phyloP scores from a whole-genome alignment of 1,284 basidiomycete genomes.

The Apiotrichum gamsii region DNA sequence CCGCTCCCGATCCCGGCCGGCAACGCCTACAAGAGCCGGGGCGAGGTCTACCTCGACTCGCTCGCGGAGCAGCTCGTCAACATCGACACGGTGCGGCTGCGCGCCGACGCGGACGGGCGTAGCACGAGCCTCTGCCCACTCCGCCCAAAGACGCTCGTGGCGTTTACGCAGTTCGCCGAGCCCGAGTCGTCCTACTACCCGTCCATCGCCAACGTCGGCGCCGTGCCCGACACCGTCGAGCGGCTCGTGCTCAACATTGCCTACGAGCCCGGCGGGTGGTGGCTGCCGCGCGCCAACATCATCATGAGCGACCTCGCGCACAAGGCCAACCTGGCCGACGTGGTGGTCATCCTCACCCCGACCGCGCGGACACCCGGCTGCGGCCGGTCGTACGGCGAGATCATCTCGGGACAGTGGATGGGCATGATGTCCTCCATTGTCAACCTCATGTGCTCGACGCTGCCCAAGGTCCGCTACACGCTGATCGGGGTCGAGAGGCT shows the following conservation, averaged over 20 bases:
- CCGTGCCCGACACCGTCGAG: constrained; percentile 6
- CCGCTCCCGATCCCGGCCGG: neutral
- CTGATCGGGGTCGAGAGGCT: constrained; percentile 12
- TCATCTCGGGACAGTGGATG: neutral
- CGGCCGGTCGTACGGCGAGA: neutral
- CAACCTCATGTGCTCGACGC: neutral
- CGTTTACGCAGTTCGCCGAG: constrained; percentile 12
- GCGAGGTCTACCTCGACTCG: neutral
- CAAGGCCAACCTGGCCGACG: neutral
- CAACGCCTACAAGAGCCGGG: neutral
- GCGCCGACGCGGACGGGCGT: constrained; percentile 5
- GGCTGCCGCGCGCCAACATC: constrained; percentile 10
- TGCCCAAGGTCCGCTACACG: constrained; percentile 4
- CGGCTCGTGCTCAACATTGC: constrained; percentile 12
- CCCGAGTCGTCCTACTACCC: constrained; percentile 3
- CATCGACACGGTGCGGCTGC: constrained; percentile 5
- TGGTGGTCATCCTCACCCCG: neutral
- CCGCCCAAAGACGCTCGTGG: neutral
- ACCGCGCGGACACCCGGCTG: neutral
- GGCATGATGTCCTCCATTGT: constrained; percentile 3
- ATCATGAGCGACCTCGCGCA: neutral
- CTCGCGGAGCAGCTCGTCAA: neutral
- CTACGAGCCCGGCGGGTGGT: constrained; percentile 13
- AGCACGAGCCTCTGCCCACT: constrained; percentile 1
- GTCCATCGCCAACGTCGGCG: constrained; percentile 3